phyloP scores from a whole-genome alignment of 768 basidiomycete species.

The Leucosporidium creatinivorum region DNA sequence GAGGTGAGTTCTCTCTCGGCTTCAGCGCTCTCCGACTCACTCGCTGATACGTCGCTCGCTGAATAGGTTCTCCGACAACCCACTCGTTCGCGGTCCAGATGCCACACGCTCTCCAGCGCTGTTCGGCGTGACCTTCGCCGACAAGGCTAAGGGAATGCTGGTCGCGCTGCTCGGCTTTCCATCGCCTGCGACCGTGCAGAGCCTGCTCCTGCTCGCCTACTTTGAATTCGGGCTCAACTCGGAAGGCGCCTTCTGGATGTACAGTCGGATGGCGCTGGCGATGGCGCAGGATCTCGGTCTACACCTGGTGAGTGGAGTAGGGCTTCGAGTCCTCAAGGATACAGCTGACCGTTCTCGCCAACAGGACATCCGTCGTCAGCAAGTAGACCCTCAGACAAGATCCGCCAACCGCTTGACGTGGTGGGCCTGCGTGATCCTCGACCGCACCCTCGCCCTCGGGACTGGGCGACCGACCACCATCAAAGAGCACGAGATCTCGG shows the following conservation, averaged over 20 bases:
- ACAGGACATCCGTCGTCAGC: slow-evolving; percentile 25
- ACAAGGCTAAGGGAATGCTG: slow-evolving; percentile 34
- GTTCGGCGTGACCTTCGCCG: slow-evolving; percentile 34
- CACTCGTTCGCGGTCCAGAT: slow-evolving; percentile 25
- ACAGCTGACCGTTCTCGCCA: too few relatives aligned
- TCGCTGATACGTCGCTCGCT: too few relatives aligned
- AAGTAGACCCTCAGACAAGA: slow-evolving; percentile 25
- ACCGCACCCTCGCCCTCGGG: slow-evolving; percentile 32
- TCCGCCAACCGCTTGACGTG: slow-evolving; percentile 30
- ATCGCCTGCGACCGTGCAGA: slow-evolving; percentile 26
- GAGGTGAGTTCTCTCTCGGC: slow-evolving; percentile 19
- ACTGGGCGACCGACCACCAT: slow-evolving; percentile 33
- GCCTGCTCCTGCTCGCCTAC: slow-evolving; percentile 29
- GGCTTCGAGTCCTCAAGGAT: too few relatives aligned
- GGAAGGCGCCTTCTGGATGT: slow-evolving; percentile 35
- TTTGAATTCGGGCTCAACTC: slow-evolving; percentile 33
- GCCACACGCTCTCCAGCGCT: slow-evolving; percentile 6
- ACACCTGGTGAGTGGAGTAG: slow-evolving; percentile 33
- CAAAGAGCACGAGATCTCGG: slow-evolving; percentile 34
- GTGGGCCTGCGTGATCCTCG: slow-evolving; percentile 35
- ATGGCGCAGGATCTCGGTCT: slow-evolving; percentile 36
- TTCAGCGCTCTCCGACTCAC: too few relatives aligned
- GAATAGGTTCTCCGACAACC: slow-evolving; percentile 34
- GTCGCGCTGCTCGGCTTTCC: slow-evolving; percentile 35
- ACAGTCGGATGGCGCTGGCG: slow-evolving; percentile 33